These are phyloP conservation scores for Psilocybe mexicana DNA, from an alignment of 1,284 basidiomycete species.

Conservation along the genomic window DNA sequence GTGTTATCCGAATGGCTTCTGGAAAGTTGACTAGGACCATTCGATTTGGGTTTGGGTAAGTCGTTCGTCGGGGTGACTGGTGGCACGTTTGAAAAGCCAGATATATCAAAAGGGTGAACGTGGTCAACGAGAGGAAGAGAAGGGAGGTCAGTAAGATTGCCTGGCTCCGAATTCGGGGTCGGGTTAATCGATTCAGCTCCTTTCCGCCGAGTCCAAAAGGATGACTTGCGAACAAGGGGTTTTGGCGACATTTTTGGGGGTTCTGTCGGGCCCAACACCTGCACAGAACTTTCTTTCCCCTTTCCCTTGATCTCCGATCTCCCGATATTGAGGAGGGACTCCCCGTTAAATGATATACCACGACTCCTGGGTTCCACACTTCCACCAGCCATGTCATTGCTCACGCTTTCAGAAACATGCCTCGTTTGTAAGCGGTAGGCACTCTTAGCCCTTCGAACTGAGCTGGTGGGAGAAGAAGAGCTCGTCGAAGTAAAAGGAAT, in stretches of 20 bases:
- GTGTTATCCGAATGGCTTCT: conserved; percentile 53
- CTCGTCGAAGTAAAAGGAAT: conserved; percentile 33
- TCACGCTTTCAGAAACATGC: conserved; percentile 15
- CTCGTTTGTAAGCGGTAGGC: conserved; percentile 40
- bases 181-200: conserved; percentile 7
- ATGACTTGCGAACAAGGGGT: conserved; percentile 52
- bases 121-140: conserved; percentile 51
- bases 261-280: conserved; percentile 8
- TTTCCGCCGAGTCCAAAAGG: conserved; percentile 45
- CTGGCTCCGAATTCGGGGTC: conserved; percentile 6
- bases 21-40: conserved; percentile 42
- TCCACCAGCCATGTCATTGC: not conserved
- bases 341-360: conserved; percentile 40
- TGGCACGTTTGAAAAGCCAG: conserved; percentile 24
- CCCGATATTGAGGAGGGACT: conserved; percentile 39
- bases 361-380: conserved; percentile 26
- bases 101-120: conserved; percentile 51
- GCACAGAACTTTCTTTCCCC: conserved; percentile 37
- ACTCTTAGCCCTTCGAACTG: conserved; percentile 46
- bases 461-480: conserved; percentile 36
- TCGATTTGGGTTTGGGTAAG: conserved; percentile 24
- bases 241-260: conserved; percentile 31
- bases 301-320: conserved; percentile 44
- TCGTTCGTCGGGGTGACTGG: conserved; percentile 12
- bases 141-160: conserved; percentile 22